These are phyloP conservation scores for Scedosporium boydii DNA, from an alignment of 2,329 filamentous ascomycete genomes.

Conservation along the genomic window DNA sequence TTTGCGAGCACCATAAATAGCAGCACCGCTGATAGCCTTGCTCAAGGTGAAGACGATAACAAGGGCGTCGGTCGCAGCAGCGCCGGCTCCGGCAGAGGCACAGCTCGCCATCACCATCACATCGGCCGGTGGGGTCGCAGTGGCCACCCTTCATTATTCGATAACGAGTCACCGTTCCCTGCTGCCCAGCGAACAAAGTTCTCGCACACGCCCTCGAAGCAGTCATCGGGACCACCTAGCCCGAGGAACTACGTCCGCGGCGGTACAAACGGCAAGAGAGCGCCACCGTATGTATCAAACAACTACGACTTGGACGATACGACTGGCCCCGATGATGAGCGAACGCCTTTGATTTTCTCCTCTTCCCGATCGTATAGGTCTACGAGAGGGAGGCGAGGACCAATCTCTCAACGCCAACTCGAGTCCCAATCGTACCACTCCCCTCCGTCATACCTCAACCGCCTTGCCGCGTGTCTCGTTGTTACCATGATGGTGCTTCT, in stretches of 20 bases:
- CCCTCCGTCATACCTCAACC: slow-evolving; percentile 53
- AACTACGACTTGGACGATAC: slow-evolving; percentile 74
- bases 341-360: slow-evolving; percentile 63
- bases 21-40: slow-evolving; percentile 40
- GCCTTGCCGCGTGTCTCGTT: slow-evolving; percentile 79
- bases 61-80: slow-evolving; percentile 52
- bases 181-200: slow-evolving; percentile 56
- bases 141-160: slow-evolving; percentile 61
- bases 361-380: slow-evolving; percentile 49
- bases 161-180: slow-evolving; percentile 70
- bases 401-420: slow-evolving; percentile 54
- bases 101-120: slow-evolving; percentile 65
- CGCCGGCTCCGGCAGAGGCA: slow-evolving; percentile 53
- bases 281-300: slow-evolving; percentile 49
- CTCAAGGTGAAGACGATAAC: slow-evolving; percentile 56
- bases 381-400: slow-evolving; percentile 47
- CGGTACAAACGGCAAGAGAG: slow-evolving; percentile 33
- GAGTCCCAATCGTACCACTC: slow-evolving; percentile 63
- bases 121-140: slow-evolving; percentile 68
- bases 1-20: slow-evolving; percentile 74
- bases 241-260: slow-evolving; percentile 41
- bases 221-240: slow-evolving; percentile 60
- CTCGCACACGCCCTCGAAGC: slow-evolving; percentile 43
- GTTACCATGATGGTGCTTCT: slow-evolving; percentile 74
- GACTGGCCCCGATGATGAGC: slow-evolving; percentile 73